Evolutionary conservation across 1,139 yeast species (phyloP).

Genomic region (Pichia sp.): DNA sequence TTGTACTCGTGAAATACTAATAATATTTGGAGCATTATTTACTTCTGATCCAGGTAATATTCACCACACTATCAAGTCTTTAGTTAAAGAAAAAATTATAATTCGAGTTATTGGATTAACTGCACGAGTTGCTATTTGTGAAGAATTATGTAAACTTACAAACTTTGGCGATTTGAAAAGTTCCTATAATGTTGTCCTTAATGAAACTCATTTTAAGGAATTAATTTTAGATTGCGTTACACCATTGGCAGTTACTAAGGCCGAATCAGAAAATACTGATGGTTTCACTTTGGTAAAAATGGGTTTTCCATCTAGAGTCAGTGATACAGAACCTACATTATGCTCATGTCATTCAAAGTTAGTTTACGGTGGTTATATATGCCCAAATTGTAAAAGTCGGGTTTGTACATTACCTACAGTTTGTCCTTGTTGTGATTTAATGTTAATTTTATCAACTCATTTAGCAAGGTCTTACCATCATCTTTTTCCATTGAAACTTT

Average conservation of each 20-base stretch:
- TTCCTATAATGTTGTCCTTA: slow-evolving; percentile 75
- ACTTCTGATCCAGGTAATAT: slow-evolving; percentile 96
- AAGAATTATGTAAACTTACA: slow-evolving; percentile 72
- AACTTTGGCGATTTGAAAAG: slow-evolving; percentile 57
- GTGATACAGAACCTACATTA: slow-evolving; percentile 62
- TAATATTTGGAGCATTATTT: slow-evolving; percentile 84
- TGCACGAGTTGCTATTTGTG: slow-evolving; percentile 92
- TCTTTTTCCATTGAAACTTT: slow-evolving; percentile 76
- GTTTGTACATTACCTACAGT: slow-evolving; percentile 86
- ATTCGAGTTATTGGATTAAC: slow-evolving; percentile 88
- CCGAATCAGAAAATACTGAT: slow-evolving; percentile 34
- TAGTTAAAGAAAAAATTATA: slow-evolving; percentile 70
- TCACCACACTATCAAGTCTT: slow-evolving; percentile 67
- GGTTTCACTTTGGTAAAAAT: slow-evolving; percentile 82
- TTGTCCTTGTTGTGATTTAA: slow-evolving; percentile 89
- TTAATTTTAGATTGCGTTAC: slow-evolving; percentile 83
- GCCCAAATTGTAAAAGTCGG: slow-evolving; percentile 84
- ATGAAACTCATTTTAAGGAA: slow-evolving; percentile 83
- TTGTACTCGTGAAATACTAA: slow-evolving; percentile 80
- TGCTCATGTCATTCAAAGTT: slow-evolving; percentile 78
- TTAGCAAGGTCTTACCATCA: slow-evolving; percentile 95
- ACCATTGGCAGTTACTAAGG: slow-evolving; percentile 67
- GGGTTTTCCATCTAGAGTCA: slow-evolving; percentile 86
- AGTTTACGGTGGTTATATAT: slow-evolving; percentile 68
- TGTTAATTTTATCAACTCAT: slow-evolving; percentile 88